Evolutionary conservation across 2,329 filamentous ascomycete species (phyloP).

Genomic region (Alternaria sp.): DNA sequence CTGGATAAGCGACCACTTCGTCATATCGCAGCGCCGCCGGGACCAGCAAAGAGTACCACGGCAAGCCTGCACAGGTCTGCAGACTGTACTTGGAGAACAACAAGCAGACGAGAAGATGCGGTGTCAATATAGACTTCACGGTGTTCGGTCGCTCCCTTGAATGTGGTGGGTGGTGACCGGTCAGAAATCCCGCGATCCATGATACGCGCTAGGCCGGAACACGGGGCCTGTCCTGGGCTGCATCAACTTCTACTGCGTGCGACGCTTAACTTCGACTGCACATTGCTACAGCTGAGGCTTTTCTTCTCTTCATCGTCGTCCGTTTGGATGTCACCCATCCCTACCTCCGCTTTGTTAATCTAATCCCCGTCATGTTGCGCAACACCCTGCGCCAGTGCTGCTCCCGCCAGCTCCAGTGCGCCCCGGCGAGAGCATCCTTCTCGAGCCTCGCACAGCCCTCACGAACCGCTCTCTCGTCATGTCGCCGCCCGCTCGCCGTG

Average conservation of each 20-base stretch:
- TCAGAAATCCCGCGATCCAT: slow-evolving; percentile 16
- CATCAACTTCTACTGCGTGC: slow-evolving; percentile 11
- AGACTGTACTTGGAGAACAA: background rate
- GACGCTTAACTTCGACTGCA: slow-evolving; percentile 5
- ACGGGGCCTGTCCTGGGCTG: slow-evolving; percentile 25
- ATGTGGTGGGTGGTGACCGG: slow-evolving; percentile 8
- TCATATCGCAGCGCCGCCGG: background rate
- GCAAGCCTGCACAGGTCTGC: background rate
- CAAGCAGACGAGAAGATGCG: background rate
- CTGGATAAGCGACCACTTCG: background rate
- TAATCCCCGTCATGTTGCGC: slow-evolving; percentile 69
- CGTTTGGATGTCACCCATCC: slow-evolving; percentile 41
- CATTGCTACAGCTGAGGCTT: slow-evolving; percentile 25
- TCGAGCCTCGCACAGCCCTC: slow-evolving; percentile 49
- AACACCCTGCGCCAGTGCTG: slow-evolving; percentile 70
- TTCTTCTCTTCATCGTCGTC: slow-evolving; percentile 26
- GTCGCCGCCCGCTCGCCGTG: slow-evolving; percentile 55
- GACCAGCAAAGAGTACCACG: background rate
- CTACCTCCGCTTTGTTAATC: slow-evolving; percentile 19
- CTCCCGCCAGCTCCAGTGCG: slow-evolving; percentile 68
- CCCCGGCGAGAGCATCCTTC: slow-evolving; percentile 54
- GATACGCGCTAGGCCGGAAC: slow-evolving; percentile 24
- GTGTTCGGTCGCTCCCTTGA: background rate
- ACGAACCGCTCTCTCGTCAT: slow-evolving; percentile 53
- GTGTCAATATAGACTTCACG: background rate